A percentile compares a stretch with the other conserved stretches of the same genome.
phyloP scores from a whole-genome alignment of 1,284 basidiomycete genomes.

The Trichosporon inkin region DNA sequence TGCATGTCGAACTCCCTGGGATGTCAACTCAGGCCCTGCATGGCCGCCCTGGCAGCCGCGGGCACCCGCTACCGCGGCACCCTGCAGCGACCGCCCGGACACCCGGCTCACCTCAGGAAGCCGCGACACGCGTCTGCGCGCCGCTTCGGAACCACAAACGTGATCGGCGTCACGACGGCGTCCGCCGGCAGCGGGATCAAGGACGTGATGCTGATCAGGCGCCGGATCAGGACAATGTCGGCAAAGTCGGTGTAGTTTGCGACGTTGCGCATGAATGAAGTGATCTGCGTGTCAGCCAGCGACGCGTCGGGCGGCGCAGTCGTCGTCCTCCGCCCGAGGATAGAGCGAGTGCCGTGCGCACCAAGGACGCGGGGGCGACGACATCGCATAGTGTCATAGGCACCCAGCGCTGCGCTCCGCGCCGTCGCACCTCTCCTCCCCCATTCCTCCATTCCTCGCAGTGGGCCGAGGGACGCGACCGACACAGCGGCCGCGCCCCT shows the following conservation, averaged over 20 bases:
- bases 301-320: no score
- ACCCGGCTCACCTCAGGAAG: constrained; percentile 30
- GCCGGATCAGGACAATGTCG: constrained; percentile 76
- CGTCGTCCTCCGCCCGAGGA: no score
- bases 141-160: constrained; percentile 80
- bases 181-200: constrained; percentile 86
- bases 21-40: constrained; percentile 4
- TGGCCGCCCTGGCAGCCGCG: not conserved
- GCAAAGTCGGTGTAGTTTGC: constrained; percentile 77
- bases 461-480: no score
- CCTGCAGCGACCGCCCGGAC: not conserved
- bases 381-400: not conserved
- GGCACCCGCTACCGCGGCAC: not conserved
- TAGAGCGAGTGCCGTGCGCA: not conserved
- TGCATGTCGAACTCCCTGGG: constrained; percentile 62
- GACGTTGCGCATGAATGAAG: constrained; percentile 71
- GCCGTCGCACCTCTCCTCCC: no score
- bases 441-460: no score
- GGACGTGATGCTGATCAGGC: constrained; percentile 73
- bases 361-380: not conserved
- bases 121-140: constrained; percentile 56
- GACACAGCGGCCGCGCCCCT: no score
- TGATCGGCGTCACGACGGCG: constrained; percentile 91
- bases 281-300: constrained; percentile 29
- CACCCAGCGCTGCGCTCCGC: not conserved